These are phyloP conservation scores for Saccharum officinarum DNA, from an alignment of 176 grass and related monocot genomes.

Conservation along the genomic window DNA sequence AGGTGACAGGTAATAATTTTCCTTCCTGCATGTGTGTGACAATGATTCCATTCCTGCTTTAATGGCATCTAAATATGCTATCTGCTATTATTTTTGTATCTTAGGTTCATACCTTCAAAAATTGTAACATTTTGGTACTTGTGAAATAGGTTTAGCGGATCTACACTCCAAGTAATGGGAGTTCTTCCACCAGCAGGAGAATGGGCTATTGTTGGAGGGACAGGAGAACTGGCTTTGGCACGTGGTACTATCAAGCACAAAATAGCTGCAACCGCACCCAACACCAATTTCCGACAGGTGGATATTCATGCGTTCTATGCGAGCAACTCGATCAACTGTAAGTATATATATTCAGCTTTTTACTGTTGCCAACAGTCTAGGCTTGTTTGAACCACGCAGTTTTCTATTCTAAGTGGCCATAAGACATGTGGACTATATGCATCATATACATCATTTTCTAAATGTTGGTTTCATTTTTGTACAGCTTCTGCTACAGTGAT, in stretches of 20 bases:
- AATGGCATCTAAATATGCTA: not conserved
- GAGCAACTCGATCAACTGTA: not conserved
- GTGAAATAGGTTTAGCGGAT: not conserved
- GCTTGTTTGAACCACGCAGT: not conserved
- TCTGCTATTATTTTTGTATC: not conserved
- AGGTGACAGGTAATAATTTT: too few relatives aligned
- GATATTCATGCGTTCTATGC: conserved; percentile 1
- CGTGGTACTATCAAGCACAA: not conserved
- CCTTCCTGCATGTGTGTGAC: too few relatives aligned
- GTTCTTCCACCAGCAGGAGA: not conserved
- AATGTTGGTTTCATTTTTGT: not conserved
- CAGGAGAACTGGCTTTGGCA: not conserved
- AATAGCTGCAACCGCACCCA: not conserved
- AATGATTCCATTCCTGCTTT: too few relatives aligned
- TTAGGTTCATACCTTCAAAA: too few relatives aligned
- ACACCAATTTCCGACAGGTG: not conserved
- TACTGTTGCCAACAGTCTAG: not conserved
- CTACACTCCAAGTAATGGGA: conserved; percentile 25
- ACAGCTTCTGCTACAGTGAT: not conserved
- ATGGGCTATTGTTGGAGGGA: conserved; percentile 14
- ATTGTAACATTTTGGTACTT: not conserved
- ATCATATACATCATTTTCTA: not conserved
- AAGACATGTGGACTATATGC: not conserved
- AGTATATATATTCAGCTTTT: not conserved
- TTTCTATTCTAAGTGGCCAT: not conserved